Conservation (phyloP, 495 filamentous ascomycete species). For the Lichina pygmaea region DNA sequence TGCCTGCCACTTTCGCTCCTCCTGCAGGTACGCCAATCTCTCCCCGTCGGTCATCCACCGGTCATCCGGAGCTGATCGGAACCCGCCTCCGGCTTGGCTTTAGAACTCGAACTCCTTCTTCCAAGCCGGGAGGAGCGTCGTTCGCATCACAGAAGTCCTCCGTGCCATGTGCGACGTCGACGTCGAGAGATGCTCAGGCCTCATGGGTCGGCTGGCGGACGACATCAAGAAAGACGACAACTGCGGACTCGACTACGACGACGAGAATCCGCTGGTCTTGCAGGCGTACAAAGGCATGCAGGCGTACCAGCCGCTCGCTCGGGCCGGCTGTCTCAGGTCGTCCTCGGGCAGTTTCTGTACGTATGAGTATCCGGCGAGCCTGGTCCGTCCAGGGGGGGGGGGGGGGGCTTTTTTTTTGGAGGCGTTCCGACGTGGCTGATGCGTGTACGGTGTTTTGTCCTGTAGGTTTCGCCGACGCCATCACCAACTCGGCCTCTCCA, state of each 20-base stretch:
- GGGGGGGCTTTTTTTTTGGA: not conserved
- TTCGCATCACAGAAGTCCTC: slow-evolving; percentile 39
- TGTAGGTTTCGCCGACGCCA: slow-evolving; percentile 48
- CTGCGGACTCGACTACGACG: slow-evolving; percentile 43
- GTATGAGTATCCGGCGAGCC: slow-evolving; percentile 1
- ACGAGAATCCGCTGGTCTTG: slow-evolving; percentile 38
- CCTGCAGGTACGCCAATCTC: slow-evolving; percentile 23
- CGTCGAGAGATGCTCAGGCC: slow-evolving; percentile 25
- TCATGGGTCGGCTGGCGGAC: slow-evolving; percentile 30
- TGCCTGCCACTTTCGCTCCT: slow-evolving; percentile 57
- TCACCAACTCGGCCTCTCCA: slow-evolving; percentile 41
- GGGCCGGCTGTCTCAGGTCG: slow-evolving; percentile 40
- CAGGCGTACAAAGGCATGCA: slow-evolving; percentile 47
- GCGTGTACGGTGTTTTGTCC: not conserved
- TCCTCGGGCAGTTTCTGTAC: slow-evolving; percentile 28
- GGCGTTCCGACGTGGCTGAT: too few relatives aligned
- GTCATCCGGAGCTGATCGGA: not conserved
- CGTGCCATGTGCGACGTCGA: slow-evolving; percentile 42
- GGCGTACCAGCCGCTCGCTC: slow-evolving; percentile 48
- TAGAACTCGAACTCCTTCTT: slow-evolving; percentile 55
- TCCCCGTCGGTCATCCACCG: not conserved
- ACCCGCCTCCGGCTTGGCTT: not conserved
- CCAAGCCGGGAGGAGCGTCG: slow-evolving; percentile 32
- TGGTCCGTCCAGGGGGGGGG: not conserved
- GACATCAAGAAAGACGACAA: slow-evolving; percentile 26